Evolutionary conservation across 495 filamentous ascomycete species (phyloP), one percentile per base, ranked within the genome.

Genomic region (Aspergillus bridgeri): DNA sequence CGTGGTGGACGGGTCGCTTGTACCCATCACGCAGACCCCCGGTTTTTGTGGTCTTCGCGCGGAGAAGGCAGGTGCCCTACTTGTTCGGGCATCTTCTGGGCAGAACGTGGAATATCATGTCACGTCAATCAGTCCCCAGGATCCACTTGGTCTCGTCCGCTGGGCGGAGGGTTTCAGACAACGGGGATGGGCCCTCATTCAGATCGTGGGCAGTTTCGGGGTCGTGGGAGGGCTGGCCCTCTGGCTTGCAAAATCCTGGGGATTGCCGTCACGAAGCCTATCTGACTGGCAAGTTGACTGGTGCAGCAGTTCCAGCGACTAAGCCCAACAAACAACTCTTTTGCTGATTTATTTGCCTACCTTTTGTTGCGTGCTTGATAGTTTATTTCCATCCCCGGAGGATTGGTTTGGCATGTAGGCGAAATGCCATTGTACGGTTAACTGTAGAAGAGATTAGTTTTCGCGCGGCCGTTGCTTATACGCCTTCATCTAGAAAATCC

Each of bases 71-170:
- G 48, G 57, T 6, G 60, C 60, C 6, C 65, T 70, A 27, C 46
- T 66, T 15, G 65, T 72, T 25, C 69, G 66, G 56, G 57, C 65
- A 25, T 57, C 61, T 44, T 59, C 50, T 25, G 66, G 60, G 45
- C 58, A 57, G 46, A 52, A 59, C 13, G 48, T 68, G 19, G 59
- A 64, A 42, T 76, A 72, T 48, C 69, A 54, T 24, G 60, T 73
- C 33, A 64, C 70, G 27, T 72, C 61, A 62, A 71, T 64, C 62
- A 85, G 70, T 67, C 78, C 53, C 65, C 65, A 87, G 54, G 91
- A 96, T 69, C 91, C 92, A 6, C 75, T 96, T 0, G 90, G 90
- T 3, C 62, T 96, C 21, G 75, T 92, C 57, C 78, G 85, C 57
- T 84, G 89, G 65, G 81, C 82, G 9, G 86, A 87, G n/a, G 83